phyloP scores from a whole-genome alignment of 2,329 filamentous ascomycete species.

The Paecilomyces sp. region DNA sequence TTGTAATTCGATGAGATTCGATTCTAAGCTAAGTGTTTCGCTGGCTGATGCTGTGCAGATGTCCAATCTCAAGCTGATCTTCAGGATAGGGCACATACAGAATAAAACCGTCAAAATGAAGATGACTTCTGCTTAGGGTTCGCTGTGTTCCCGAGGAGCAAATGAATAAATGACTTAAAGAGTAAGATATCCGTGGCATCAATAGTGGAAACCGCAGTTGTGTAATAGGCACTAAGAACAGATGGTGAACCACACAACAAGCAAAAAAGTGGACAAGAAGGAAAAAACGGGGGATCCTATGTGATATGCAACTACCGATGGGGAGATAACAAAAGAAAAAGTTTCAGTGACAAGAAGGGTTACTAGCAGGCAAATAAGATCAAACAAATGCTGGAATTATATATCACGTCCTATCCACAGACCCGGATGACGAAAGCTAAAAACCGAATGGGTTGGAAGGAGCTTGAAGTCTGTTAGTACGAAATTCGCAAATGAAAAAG shows the following conservation, averaged over 20 bases:
- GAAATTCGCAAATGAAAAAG: conserved; percentile 9
- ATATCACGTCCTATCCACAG: conserved; percentile 14
- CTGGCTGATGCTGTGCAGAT: not conserved
- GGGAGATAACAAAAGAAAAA: conserved; percentile 6
- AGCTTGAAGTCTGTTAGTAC: conserved; percentile 35
- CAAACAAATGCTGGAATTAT: conserved; percentile 12
- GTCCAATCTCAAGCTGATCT: not conserved
- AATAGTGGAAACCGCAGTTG: not conserved
- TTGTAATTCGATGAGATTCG: not conserved
- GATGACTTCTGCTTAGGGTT: not conserved
- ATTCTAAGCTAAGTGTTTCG: not conserved
- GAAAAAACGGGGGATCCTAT: not conserved
- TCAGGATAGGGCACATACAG: not conserved
- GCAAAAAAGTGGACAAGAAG: not conserved
- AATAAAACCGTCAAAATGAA: not conserved
- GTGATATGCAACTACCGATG: conserved; percentile 6
- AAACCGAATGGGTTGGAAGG: conserved; percentile 67
- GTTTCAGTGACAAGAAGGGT: conserved; percentile 12
- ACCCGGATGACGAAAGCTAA: conserved; percentile 27
- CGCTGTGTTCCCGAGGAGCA: not conserved
- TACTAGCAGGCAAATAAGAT: conserved; percentile 14
- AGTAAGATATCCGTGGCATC: not conserved
- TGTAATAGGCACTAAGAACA: not conserved
- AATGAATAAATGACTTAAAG: not conserved
- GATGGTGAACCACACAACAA: not conserved